Percentiles rank a stretch among this genome's conserved stretches.
Conservation (phyloP, 306 rosid genomes). For the Lotus japonicus region DNA sequence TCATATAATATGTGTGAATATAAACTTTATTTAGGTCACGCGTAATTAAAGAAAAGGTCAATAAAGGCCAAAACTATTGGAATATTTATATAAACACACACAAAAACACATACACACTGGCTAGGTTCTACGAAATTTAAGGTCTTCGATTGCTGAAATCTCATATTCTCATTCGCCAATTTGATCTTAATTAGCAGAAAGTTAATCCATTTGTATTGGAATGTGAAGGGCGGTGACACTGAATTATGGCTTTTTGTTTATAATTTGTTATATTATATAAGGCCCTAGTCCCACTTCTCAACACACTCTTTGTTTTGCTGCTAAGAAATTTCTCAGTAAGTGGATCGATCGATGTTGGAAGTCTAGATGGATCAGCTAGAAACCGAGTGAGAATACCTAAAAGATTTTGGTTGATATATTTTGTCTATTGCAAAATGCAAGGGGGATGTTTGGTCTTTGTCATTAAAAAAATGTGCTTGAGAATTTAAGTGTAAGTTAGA, state of each 20-base stretch:
- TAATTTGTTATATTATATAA: background rate
- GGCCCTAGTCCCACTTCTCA: background rate
- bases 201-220: conserved; percentile 29
- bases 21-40: conserved; percentile 40
- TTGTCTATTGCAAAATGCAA: conserved; percentile 19
- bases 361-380: conserved; percentile 3
- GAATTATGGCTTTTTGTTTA: background rate
- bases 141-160: conserved; percentile 14
- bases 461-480: background rate
- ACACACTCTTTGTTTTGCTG: conserved; percentile 7
- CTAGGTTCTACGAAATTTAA: conserved; percentile 30
- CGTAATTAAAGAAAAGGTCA: conserved; percentile 39
- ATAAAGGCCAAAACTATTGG: conserved; percentile 26
- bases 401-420: conserved; percentile 5
- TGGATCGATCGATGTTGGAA: conserved; percentile 10
- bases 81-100: background rate
- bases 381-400: conserved; percentile 17
- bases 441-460: conserved; percentile 22
- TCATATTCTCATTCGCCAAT: conserved; percentile 9
- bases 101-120: background rate
- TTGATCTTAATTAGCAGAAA: conserved; percentile 24
- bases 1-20: background rate
- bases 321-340: conserved; percentile 23
- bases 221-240: conserved; percentile 47
- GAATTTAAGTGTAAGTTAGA: too few relatives aligned